phyloP scores from a whole-genome alignment of 768 basidiomycete genomes.

The Serendipita sp. region DNA sequence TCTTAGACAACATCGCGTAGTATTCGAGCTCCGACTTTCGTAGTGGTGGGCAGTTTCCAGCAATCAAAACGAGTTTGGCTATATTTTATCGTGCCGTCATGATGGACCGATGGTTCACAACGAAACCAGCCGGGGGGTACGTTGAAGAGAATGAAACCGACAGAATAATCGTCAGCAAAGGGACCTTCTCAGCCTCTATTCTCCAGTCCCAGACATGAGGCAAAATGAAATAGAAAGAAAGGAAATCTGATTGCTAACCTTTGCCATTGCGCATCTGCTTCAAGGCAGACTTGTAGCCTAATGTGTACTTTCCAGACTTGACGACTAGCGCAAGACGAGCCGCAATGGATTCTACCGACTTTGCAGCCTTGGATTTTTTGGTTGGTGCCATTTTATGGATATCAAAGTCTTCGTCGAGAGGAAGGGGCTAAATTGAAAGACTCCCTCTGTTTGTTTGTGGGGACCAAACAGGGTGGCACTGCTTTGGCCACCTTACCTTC shows the following conservation, averaged over 20 bases:
- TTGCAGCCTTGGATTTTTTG: slow-evolving; percentile 89
- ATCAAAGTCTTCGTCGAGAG: background rate
- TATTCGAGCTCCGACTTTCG: slow-evolving; percentile 99
- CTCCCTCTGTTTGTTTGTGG: background rate
- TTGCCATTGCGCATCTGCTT: slow-evolving; percentile 98
- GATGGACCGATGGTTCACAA: background rate
- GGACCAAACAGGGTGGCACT: background rate
- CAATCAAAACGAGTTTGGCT: slow-evolving; percentile 98
- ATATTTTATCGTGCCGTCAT: slow-evolving; percentile 5
- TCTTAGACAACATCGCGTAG: slow-evolving; percentile 99
- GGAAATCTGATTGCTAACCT: slow-evolving; percentile 40
- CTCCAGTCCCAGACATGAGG: slow-evolving; percentile 76
- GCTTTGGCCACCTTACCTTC: background rate
- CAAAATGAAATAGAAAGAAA: slow-evolving; percentile 20
- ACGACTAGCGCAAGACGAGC: slow-evolving; percentile 88
- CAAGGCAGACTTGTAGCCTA: slow-evolving; percentile 96
- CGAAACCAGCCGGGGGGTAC: slow-evolving; percentile 1
- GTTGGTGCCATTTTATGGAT: slow-evolving; percentile 61
- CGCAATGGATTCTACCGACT: slow-evolving; percentile 86
- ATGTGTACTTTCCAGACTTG: slow-evolving; percentile 94
- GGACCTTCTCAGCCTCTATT: slow-evolving; percentile 97
- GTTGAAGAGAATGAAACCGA: slow-evolving; percentile 14
- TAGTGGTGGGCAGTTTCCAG: slow-evolving; percentile 96
- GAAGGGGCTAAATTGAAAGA: background rate
- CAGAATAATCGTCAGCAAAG: slow-evolving; percentile 43